Conservation (phyloP, 208 protist species). For the Blastocrithidia nonstop region DNA sequence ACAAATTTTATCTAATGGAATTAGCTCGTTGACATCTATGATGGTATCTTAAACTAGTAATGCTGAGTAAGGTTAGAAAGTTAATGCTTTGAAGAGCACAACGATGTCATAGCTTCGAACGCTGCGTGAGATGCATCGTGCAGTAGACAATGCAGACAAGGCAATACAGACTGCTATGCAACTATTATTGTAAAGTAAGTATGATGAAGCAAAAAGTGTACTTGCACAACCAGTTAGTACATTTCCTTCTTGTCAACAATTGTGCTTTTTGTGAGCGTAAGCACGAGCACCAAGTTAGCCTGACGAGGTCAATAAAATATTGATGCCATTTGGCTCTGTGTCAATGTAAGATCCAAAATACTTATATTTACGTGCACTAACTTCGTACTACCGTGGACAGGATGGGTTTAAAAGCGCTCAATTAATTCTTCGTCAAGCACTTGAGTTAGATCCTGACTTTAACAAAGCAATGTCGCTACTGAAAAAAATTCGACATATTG, state of each 20-base stretch:
- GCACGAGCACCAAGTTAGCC: constrained; percentile 20
- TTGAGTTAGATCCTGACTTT: constrained; percentile 72
- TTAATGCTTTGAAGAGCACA: neutral
- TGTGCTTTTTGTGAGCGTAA: constrained; percentile 55
- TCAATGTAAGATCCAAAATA: constrained; percentile 42
- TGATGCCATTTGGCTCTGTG: constrained; percentile 23
- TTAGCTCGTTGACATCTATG: constrained; percentile 5
- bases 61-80: too few relatives aligned
- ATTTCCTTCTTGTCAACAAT: constrained; percentile 38
- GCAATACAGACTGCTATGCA: constrained; percentile 14
- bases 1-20: constrained; percentile 11
- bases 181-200: constrained; percentile 17
- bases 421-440: constrained; percentile 34
- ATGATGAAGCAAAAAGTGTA: constrained; percentile 16
- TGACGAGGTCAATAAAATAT: constrained; percentile 31
- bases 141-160: constrained; percentile 24
- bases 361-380: constrained; percentile 49
- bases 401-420: constrained; percentile 51
- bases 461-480: constrained; percentile 34
- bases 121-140: constrained; percentile 20
- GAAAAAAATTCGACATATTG: constrained; percentile 56
- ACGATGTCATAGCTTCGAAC: constrained; percentile 36
- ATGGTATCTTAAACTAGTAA: too few relatives aligned
- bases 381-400: constrained; percentile 51
- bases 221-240: constrained; percentile 12